Conservation (phyloP, 768 basidiomycete species). For the Dacryopinax spathularia region DNA sequence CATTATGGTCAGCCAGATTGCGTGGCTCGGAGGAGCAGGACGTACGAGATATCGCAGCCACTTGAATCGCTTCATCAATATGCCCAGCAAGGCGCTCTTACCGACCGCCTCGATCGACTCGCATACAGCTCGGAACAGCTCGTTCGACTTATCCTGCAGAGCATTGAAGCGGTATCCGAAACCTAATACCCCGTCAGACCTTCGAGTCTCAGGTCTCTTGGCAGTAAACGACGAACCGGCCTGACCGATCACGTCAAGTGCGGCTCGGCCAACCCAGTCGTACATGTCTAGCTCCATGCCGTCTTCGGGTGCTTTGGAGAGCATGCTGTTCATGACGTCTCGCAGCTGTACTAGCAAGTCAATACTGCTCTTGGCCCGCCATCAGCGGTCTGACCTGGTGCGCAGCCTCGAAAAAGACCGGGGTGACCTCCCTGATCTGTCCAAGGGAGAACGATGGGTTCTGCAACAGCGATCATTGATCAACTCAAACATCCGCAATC, state of each 20-base stretch:
- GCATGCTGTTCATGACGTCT: conserved; percentile 29
- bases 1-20: conserved; percentile 11
- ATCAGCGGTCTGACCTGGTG: conserved; percentile 27
- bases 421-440: conserved; percentile 37
- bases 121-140: conserved; percentile 63
- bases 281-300: conserved; percentile 39
- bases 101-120: conserved; percentile 65
- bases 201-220: not conserved
- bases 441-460: conserved; percentile 39
- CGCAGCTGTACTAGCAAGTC: conserved; percentile 31
- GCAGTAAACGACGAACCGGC: conserved; percentile 31
- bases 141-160: conserved; percentile 63
- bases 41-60: not conserved
- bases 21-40: conserved; percentile 8
- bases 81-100: conserved; percentile 16
- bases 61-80: conserved; percentile 5
- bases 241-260: conserved; percentile 64
- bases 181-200: conserved; percentile 24
- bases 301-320: conserved; percentile 6
- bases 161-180: conserved; percentile 72
- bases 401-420: conserved; percentile 48
- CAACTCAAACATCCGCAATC: conserved; percentile 26
- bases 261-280: conserved; percentile 49
- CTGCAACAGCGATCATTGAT: conserved; percentile 23
- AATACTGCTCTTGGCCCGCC: conserved; percentile 2